Evolutionary conservation across 331 rosid species (phyloP).

Genomic region (Spiraea crenata): DNA sequence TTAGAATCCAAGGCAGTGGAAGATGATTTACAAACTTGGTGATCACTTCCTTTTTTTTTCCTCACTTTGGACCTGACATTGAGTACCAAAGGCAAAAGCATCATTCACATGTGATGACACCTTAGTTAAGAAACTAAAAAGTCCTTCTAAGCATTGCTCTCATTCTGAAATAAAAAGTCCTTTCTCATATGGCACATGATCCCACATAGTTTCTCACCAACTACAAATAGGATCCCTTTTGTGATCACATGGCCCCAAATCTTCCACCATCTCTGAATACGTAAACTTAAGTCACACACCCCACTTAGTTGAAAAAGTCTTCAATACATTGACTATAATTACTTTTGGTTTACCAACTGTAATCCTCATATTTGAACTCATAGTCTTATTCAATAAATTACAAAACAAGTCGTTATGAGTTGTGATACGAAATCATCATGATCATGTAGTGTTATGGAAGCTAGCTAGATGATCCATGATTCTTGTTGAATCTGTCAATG

Average conservation of each 20-base stretch:
- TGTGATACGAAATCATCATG: too few relatives aligned
- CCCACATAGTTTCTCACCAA: conserved; percentile 30
- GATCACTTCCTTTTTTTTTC: conserved; percentile 7
- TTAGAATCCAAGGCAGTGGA: conserved; percentile 69
- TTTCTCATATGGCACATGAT: conserved; percentile 48
- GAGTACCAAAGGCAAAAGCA: conserved; percentile 39
- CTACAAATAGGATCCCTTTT: conserved; percentile 28
- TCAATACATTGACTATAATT: background rate
- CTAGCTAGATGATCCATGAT: background rate
- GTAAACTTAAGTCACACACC: background rate
- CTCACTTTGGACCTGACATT: conserved; percentile 40
- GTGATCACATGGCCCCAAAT: conserved; percentile 48
- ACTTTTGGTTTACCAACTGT: background rate
- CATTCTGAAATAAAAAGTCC: conserved; percentile 26
- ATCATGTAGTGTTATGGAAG: background rate
- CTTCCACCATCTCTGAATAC: conserved; percentile 10
- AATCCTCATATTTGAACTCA: too few relatives aligned
- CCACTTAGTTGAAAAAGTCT: background rate
- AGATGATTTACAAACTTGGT: conserved; percentile 30
- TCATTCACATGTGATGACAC: conserved; percentile 44
- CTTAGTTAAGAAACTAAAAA: conserved; percentile 16
- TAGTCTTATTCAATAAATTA: too few relatives aligned
- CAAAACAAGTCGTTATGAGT: too few relatives aligned
- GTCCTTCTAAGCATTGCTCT: conserved; percentile 15
- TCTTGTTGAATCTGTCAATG: background rate